These are phyloP conservation scores for Davidsoniella australis DNA, from an alignment of 2,329 filamentous ascomycete species.

Conservation along the genomic window DNA sequence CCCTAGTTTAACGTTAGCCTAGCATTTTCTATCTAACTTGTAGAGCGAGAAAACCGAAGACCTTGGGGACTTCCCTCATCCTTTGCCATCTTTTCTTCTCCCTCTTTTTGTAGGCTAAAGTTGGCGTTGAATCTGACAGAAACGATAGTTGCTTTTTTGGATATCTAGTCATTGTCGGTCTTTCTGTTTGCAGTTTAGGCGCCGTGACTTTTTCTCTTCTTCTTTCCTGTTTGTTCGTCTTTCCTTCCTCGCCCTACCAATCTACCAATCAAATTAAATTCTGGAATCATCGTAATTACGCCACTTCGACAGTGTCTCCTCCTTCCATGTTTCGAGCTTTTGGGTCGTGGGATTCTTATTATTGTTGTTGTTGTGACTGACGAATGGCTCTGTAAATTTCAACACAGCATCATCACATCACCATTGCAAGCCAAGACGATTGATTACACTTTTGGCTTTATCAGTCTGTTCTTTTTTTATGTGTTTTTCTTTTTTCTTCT, in stretches of 20 bases:
- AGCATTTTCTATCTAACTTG: too few species aligned
- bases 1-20: too few species aligned
- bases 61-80: not conserved
- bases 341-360: not conserved
- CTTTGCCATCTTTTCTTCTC: not conserved
- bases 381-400: too few species aligned
- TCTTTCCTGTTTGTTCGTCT: not conserved
- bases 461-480: too few species aligned
- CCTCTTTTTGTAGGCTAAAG: not conserved
- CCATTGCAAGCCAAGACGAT: too few species aligned
- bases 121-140: too few species aligned
- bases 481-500: too few species aligned
- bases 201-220: not conserved
- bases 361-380: not conserved
- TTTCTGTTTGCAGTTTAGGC: too few species aligned
- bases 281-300: not conserved
- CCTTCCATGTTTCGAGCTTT: not conserved
- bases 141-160: too few species aligned
- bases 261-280: slow-evolving; percentile 3
- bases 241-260: not conserved
- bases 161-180: too few species aligned
- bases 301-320: not conserved
- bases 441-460: too few species aligned
- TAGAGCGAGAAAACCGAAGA: not conserved
- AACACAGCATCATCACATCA: too few species aligned